Conservation (phyloP, 2,329 filamentous ascomycete species). For the Pseudogymnoascus sp. region DNA sequence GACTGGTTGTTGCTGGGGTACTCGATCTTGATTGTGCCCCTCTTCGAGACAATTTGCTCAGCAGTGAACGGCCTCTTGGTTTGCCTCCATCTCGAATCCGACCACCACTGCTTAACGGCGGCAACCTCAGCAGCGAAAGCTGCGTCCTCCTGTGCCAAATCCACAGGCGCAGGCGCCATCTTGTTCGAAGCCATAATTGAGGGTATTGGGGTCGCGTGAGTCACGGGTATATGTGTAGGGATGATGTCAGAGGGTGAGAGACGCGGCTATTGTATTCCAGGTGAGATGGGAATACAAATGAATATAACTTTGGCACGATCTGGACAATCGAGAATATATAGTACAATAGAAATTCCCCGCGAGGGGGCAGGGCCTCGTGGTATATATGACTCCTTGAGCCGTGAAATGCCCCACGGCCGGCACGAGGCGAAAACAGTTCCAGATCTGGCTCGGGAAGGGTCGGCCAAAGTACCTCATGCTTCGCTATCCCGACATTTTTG, state of each 20-base stretch:
- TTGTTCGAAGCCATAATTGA: constrained; percentile 34
- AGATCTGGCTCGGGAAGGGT: constrained; percentile 2
- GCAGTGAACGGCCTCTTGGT: constrained; percentile 91
- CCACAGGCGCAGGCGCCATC: constrained; percentile 51
- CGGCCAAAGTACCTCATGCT: neutral
- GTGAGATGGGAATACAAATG: neutral
- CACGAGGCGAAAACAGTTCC: neutral
- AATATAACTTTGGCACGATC: neutral
- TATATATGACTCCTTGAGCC: constrained; percentile 1
- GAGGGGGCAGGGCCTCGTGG: neutral
- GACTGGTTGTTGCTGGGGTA: constrained; percentile 83
- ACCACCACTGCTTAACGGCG: constrained; percentile 91
- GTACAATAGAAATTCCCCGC: neutral
- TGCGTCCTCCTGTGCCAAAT: constrained; percentile 49
- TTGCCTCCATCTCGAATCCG: constrained; percentile 80
- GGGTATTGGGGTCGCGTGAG: neutral
- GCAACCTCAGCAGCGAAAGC: constrained; percentile 65
- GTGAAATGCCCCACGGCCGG: neutral
- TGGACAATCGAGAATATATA: neutral
- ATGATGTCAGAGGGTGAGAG: neutral
- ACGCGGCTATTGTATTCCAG: neutral
- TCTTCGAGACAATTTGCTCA: constrained; percentile 93
- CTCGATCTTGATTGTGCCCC: constrained; percentile 81
- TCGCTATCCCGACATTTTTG: neutral
- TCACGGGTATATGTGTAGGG: neutral